These are phyloP conservation scores for Apiospora marii DNA, from an alignment of 2,329 filamentous ascomycete species.

Conservation along the genomic window DNA sequence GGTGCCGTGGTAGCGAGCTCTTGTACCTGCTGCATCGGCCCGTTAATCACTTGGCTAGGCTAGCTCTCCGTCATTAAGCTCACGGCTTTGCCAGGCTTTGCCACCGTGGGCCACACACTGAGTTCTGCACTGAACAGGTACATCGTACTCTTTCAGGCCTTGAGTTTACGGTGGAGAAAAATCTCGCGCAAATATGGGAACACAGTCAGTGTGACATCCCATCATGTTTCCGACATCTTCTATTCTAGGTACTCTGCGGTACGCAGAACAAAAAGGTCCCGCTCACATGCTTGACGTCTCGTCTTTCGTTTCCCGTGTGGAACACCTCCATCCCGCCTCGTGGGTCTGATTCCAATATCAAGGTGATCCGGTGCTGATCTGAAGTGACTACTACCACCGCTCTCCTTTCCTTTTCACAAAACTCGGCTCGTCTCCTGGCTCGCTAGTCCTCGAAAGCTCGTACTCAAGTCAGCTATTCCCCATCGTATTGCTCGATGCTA, in stretches of 20 bases:
- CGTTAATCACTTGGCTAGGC: constrained; percentile 18
- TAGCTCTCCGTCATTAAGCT: constrained; percentile 21
- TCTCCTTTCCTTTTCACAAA: constrained; percentile 21
- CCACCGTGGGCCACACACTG: constrained; percentile 14
- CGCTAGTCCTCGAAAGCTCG: background rate
- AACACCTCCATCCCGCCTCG: constrained; percentile 20
- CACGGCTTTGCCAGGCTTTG: constrained; percentile 13
- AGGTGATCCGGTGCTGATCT: constrained; percentile 17
- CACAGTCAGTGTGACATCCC: constrained; percentile 18
- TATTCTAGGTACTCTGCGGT: constrained; percentile 23
- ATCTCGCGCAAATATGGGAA: constrained; percentile 22
- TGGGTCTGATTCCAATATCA: constrained; percentile 21
- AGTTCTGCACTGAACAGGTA: background rate
- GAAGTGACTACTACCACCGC: constrained; percentile 2
- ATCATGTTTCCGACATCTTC: constrained; percentile 23
- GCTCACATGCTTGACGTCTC: constrained; percentile 18
- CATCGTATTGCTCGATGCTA: constrained; percentile 21
- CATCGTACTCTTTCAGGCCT: background rate
- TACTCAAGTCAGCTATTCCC: constrained; percentile 16
- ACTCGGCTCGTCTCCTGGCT: constrained; percentile 13
- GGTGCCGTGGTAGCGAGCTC: background rate
- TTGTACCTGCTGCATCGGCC: constrained; percentile 21
- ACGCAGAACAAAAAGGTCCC: background rate
- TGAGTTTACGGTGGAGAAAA: constrained; percentile 17
- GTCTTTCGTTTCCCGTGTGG: constrained; percentile 21